Conservation (phyloP, 441 rosid species). For the Pelargonium fulgidum region DNA sequence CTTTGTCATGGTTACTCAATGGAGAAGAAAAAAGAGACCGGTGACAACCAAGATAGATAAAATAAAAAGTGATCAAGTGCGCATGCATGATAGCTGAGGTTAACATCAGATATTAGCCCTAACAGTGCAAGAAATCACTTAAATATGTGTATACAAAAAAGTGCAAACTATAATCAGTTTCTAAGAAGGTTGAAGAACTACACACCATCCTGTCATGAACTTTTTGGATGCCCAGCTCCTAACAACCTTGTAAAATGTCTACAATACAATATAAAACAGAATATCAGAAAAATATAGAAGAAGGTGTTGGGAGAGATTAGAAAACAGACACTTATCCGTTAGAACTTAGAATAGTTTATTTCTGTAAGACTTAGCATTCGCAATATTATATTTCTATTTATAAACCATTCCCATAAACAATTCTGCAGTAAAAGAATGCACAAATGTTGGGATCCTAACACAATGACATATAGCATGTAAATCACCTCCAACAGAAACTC, state of each 20-base stretch:
- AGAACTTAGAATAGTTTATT: not conserved
- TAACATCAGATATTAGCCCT: not conserved
- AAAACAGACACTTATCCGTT: not conserved
- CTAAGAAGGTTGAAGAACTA: conserved; percentile 17
- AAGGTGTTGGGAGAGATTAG: not conserved
- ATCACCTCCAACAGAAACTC: too few relatives aligned
- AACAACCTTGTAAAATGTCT: conserved; percentile 83
- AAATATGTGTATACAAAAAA: not conserved
- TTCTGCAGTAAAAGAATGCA: too few relatives aligned
- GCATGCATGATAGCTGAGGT: too few relatives aligned
- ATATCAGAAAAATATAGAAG: not conserved
- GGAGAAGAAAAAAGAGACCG: too few relatives aligned
- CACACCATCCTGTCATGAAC: conserved; percentile 97
- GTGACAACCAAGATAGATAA: too few relatives aligned
- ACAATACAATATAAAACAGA: conserved; percentile 20
- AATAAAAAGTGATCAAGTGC: not conserved
- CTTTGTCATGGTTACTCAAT: too few relatives aligned
- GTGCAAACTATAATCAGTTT: not conserved
- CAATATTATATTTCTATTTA: not conserved
- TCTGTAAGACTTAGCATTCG: not conserved
- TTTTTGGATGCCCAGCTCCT: conserved; percentile 98
- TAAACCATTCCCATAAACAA: too few relatives aligned
- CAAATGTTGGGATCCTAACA: too few relatives aligned
- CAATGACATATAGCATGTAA: too few relatives aligned
- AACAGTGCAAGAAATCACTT: not conserved